Evolutionary conservation across 768 basidiomycete genomes (phyloP), one percentile per base, ranked within the genome.

Genomic region (Lactarius akahatsu): DNA sequence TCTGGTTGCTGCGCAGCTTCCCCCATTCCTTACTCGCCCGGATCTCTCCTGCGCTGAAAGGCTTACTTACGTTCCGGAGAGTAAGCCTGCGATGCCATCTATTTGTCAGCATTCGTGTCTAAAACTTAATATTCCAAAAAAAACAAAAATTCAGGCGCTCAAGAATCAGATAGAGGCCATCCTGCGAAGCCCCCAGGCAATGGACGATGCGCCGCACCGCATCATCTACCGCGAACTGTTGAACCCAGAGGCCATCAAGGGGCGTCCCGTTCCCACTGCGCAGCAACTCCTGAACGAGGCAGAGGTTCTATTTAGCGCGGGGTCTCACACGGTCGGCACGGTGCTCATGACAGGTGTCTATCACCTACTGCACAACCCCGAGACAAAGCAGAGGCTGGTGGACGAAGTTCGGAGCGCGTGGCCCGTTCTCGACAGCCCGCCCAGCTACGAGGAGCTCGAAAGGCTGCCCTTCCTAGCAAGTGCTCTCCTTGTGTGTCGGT

Each of bases 391-490:
- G n/a, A 55, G 43, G 20, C 52, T 67, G 8, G 63, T 56, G 16
- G 57, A 59, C 4, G 66, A 67, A 20, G 16, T 67, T 6, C 41
- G 41, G n/a, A 5, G 32, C 8, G 63, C 41, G 11, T 67, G 66
- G 66, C 66, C 63, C 40, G 32, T 26, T 32, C 63, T 64, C 18
- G 52, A 59, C 30, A 41, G 60, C 16, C 52, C 66, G 15, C 66
- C 63, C 41, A 38, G 15, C 32, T 65, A 64, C 18, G 63, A 67
- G 59, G 62, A 40, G 1, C 50, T 67, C 28, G 66, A 67, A 30
- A 64, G 34, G 30, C 66, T 67, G 32, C 66, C 66, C 11, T 65
- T 47, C 36, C 16, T 67, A n/a, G 66, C 54, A 54, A 64, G 66
- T 67, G 6, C 13, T 47, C 23, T 20, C 56, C 32, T 40, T 15